Conservation (phyloP, 805 yeast species). For the Candida khao-thaluensis region DNA sequence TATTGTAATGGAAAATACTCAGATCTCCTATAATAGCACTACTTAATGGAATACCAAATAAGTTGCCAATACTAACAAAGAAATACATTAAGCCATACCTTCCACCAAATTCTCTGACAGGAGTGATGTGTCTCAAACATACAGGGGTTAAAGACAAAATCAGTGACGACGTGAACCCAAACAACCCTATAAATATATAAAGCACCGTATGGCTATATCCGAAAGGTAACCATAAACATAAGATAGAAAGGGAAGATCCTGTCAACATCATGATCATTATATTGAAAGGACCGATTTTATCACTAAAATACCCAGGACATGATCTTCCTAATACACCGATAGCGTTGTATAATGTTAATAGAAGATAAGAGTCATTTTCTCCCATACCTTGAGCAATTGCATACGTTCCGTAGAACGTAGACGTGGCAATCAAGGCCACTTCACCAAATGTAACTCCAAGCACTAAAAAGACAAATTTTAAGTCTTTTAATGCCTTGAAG, state of each 20-base stretch:
- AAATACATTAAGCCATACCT: slow-evolving; percentile 67
- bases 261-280: slow-evolving; percentile 50
- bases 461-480: slow-evolving; percentile 33
- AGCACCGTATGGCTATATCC: slow-evolving; percentile 45
- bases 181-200: slow-evolving; percentile 51
- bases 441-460: slow-evolving; percentile 47
- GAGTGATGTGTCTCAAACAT: slow-evolving; percentile 66
- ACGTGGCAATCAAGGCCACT: slow-evolving; percentile 48
- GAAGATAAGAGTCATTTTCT: slow-evolving; percentile 41
- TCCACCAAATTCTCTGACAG: slow-evolving; percentile 63
- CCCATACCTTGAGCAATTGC: slow-evolving; percentile 50
- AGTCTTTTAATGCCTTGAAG: slow-evolving; percentile 33
- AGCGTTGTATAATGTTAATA: slow-evolving; percentile 48
- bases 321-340: slow-evolving; percentile 52
- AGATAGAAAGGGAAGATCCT: slow-evolving; percentile 45
- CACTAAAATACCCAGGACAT: slow-evolving; percentile 56
- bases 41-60: slow-evolving; percentile 38
- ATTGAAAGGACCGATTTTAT: slow-evolving; percentile 55
- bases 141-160: slow-evolving; percentile 66
- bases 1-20: slow-evolving; percentile 23
- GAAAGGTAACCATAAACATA: slow-evolving; percentile 68
- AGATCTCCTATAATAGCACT: slow-evolving; percentile 38
- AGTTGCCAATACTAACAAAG: slow-evolving; percentile 46
- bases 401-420: slow-evolving; percentile 58
- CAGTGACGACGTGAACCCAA: slow-evolving; percentile 62